Base-by-base conservation (phyloP, 2,329 filamentous ascomycete species). In the Nothopassalora personata region DNA sequence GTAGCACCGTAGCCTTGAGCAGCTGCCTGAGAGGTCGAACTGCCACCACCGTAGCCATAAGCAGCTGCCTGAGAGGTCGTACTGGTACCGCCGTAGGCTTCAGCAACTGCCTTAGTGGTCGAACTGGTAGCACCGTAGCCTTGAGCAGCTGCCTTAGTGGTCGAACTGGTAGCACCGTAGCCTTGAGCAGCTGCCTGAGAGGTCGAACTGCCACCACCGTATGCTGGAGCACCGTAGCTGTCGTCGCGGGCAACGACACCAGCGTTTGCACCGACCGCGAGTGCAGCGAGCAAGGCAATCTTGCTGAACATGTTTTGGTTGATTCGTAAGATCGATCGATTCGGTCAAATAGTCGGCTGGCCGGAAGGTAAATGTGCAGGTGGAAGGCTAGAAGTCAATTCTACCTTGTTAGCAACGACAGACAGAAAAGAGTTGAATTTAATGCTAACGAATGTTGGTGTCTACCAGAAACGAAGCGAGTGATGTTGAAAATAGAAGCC, bases 371-470 rank as follows among this genome's bases (percentile, higher is more conserved):
- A 58, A 55, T 39, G 47, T 9, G 28, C 39, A 53, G 53, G 8
- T 48, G 45, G 46, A 51, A 55, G 63, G 66, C 58, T 52, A 59
- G 59, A 64, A 54, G 43, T 66, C 65, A 65, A 68, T 60, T 64
- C 64, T 59, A 64, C 64, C 64, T 59, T 48, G 58, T 48, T 57
- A 52, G 53, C 59, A 55, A 58, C 60, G 62, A 65, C 61, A 64
- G 61, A 60, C 53, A 58, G 62, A 65, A 71, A 70, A 58, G 69
- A 71, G 67, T 68, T 68, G 69, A 70, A 62, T 65, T 62, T 61
- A 57, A 61, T 66, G 64, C 59, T 62, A 72, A 72, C 63, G 70
- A 72, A 64, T 67, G 70, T 60, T 60, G 62, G 60, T 67, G 70
- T 67, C 70, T 69, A 48, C 65, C 53, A 68, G 66, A 71, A 67